These are phyloP conservation scores for Arthrobotrys pseudoclavata DNA, from an alignment of 2,329 filamentous ascomycete genomes.

Conservation along the genomic window DNA sequence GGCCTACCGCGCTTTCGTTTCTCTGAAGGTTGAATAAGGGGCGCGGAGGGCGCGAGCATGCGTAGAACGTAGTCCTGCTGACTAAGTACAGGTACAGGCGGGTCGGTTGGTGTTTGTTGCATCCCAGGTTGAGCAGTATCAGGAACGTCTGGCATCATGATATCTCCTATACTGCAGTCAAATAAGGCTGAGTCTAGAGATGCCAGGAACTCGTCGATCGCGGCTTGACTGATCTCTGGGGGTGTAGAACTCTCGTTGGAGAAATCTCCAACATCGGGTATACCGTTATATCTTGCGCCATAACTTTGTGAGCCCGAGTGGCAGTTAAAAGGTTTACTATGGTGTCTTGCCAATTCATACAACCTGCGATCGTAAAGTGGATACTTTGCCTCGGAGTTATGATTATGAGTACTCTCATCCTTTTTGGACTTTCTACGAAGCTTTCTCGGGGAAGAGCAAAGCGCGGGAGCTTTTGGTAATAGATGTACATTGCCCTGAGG, in stretches of 20 bases:
- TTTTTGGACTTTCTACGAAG: slow-evolving; percentile 42
- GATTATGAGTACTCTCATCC: slow-evolving; percentile 49
- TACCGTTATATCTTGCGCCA: not conserved
- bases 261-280: not conserved
- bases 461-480: not conserved
- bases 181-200: slow-evolving; percentile 23
- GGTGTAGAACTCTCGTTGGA: not conserved
- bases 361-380: slow-evolving; percentile 33
- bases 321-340: slow-evolving; percentile 25
- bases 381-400: slow-evolving; percentile 28
- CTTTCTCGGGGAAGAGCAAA: slow-evolving; percentile 17
- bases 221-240: slow-evolving; percentile 23
- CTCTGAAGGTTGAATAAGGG: slow-evolving; percentile 49
- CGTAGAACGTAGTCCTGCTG: slow-evolving; percentile 35
- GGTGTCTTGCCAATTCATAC: slow-evolving; percentile 26
- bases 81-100: slow-evolving; percentile 1
- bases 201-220: slow-evolving; percentile 37
- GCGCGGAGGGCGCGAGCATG: slow-evolving; percentile 49
- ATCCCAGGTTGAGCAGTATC: not conserved
- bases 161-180: slow-evolving; percentile 13
- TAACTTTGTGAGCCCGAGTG: not conserved
- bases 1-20: slow-evolving; percentile 53
- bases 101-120: not conserved
- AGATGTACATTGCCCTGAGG: not conserved
- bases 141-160: slow-evolving; percentile 1